phyloP scores from a whole-genome alignment of 2,329 filamentous ascomycete genomes.

The Clonostachys rhizophaga region DNA sequence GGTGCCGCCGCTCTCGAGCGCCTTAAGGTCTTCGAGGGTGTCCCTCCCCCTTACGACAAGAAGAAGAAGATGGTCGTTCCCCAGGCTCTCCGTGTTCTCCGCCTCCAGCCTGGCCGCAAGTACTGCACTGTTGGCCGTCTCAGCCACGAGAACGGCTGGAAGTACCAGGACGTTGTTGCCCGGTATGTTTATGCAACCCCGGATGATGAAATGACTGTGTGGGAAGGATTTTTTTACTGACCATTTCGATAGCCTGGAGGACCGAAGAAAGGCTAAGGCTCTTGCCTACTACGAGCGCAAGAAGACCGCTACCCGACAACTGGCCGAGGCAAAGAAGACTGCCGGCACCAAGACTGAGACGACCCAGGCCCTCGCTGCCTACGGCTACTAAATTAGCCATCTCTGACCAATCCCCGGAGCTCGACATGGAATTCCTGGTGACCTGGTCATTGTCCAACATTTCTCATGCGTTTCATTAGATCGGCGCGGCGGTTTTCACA shows the following conservation, averaged over 20 bases:
- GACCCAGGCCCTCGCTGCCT: conserved; percentile 80
- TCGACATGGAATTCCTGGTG: conserved; percentile 20
- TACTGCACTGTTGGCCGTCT: conserved; percentile 99
- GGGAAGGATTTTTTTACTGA: not conserved
- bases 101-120: conserved; percentile 98
- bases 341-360: conserved; percentile 83
- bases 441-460: conserved; percentile 29
- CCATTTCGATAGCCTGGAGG: conserved; percentile 71
- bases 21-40: conserved; percentile 99
- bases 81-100: conserved; percentile 93
- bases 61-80: conserved; percentile 99
- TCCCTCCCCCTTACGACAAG: conserved; percentile 98
- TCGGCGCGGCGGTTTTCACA: conserved; percentile 45
- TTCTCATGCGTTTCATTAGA: conserved; percentile 49
- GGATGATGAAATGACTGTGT: not conserved
- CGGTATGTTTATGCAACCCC: conserved; percentile 60
- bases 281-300: conserved; percentile 99
- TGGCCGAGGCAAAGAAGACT: conserved; percentile 89
- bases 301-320: conserved; percentile 90
- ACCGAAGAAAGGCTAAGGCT: conserved; percentile 99
- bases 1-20: conserved; percentile 95
- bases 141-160: conserved; percentile 99
- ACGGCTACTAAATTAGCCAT: conserved; percentile 71
- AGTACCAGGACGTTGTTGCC: conserved; percentile 99
- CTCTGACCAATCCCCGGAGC: conserved; percentile 15